Conservation (phyloP, 2,329 filamentous ascomycete genomes). For the Sclerotinia trifoliorum region DNA sequence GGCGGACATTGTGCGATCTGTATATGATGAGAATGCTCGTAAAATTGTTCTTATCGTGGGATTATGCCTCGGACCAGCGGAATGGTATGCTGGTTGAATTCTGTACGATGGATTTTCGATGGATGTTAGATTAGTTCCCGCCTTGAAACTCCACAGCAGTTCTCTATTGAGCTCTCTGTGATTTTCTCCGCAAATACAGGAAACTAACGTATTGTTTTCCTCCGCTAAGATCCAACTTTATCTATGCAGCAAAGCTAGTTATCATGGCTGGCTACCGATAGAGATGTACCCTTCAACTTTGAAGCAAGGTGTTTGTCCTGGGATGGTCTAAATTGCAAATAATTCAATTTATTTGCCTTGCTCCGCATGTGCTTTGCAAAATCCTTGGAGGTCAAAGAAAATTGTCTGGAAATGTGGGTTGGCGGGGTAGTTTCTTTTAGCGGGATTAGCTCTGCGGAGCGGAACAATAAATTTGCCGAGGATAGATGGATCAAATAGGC, state of each 20-base stretch:
- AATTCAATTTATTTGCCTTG: neutral
- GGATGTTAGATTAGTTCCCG: neutral
- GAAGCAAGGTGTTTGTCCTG: too few relatives aligned
- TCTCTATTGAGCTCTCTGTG: neutral
- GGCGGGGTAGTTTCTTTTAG: neutral
- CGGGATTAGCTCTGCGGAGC: neutral
- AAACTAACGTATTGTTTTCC: neutral
- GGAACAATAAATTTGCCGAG: neutral
- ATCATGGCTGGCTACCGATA: neutral
- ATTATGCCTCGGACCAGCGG: conserved; percentile 6
- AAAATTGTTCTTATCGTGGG: conserved; percentile 1
- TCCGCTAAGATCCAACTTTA: neutral
- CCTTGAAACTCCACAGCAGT: neutral
- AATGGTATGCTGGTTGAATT: neutral
- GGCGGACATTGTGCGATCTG: conserved; percentile 43
- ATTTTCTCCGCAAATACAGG: neutral
- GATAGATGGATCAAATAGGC: neutral
- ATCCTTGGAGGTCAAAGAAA: neutral
- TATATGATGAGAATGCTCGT: neutral
- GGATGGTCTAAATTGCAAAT: neutral
- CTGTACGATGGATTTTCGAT: neutral
- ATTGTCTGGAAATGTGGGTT: neutral
- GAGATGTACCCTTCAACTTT: neutral
- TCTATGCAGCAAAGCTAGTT: neutral
- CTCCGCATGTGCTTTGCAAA: neutral